Evolutionary conservation across 805 yeast species (phyloP).

Genomic region (Metschnikowia aberdeeniae): DNA sequence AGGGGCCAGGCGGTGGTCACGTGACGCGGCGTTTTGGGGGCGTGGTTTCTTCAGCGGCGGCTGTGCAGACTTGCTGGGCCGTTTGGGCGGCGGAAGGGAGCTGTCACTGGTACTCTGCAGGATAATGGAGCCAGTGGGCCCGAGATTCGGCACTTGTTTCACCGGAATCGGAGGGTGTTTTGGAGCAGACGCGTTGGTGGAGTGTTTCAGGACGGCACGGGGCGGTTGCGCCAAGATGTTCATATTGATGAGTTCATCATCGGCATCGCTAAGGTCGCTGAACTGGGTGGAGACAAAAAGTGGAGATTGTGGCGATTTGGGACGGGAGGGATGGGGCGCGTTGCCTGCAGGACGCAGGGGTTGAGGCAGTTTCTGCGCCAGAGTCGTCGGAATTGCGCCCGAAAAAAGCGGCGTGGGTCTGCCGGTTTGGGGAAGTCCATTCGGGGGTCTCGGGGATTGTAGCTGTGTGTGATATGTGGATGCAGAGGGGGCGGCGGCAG

Average conservation of each 20-base stretch:
- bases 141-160: no score
- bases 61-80: background rate
- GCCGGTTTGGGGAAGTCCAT: no score
- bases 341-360: background rate
- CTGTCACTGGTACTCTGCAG: no score
- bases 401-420: no score
- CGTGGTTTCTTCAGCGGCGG: background rate
- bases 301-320: background rate
- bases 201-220: no score
- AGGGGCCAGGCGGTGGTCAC: background rate
- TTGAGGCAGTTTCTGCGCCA: background rate
- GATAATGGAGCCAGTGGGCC: no score
- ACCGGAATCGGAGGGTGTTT: no score
- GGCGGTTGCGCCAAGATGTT: slow-evolving; percentile 3
- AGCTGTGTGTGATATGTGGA: background rate
- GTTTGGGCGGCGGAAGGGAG: background rate
- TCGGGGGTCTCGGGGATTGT: no score
- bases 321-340: background rate
- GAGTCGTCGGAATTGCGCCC: background rate
- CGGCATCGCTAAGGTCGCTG: slow-evolving; percentile 4
- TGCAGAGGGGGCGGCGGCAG: background rate
- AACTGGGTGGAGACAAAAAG: background rate
- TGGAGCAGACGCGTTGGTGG: no score
- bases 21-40: background rate
- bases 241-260: slow-evolving; percentile 12